A percentile compares a stretch with the other conserved stretches of the same genome.
These are phyloP conservation scores for Tolypocladium ovalisporum DNA, from an alignment of 2,329 filamentous ascomycete genomes.

Conservation along the genomic window DNA sequence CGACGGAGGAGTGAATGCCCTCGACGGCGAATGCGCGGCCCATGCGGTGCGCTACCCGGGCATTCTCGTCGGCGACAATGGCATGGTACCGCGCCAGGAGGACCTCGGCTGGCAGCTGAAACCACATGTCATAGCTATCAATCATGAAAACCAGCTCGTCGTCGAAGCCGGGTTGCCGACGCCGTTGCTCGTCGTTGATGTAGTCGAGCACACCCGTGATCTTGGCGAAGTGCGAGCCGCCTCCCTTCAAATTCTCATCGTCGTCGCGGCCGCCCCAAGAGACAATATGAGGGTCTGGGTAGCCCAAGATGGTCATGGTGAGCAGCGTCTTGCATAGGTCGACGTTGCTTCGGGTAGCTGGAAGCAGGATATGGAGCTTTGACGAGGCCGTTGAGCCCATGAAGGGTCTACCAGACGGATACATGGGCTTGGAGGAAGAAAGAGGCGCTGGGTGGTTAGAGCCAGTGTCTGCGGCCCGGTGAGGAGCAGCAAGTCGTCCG, in stretches of 20 bases:
- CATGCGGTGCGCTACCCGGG: conserved; percentile 11
- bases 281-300: conserved; percentile 16
- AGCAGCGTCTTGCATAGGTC: conserved; percentile 21
- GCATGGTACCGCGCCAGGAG: conserved; percentile 14
- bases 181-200: conserved; percentile 11
- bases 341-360: conserved; percentile 12
- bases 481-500: background rate
- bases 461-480: background rate
- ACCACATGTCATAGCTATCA: conserved; percentile 22
- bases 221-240: conserved; percentile 18
- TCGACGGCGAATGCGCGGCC: conserved; percentile 11
- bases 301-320: conserved; percentile 14
- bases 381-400: background rate
- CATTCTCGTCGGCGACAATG: conserved; percentile 12
- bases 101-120: conserved; percentile 17
- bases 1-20: conserved; percentile 10
- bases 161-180: conserved; percentile 10
- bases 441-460: background rate
- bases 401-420: background rate
- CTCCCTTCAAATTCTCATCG: conserved; percentile 8
- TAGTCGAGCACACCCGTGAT: conserved; percentile 14
- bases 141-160: conserved; percentile 18
- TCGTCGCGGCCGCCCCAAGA: conserved; percentile 13
- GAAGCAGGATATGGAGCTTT: conserved; percentile 15
- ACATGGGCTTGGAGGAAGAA: background rate